phyloP scores from a whole-genome alignment of 768 basidiomycete genomes.

The button mushroom (Agaricus bisporus) region DNA sequence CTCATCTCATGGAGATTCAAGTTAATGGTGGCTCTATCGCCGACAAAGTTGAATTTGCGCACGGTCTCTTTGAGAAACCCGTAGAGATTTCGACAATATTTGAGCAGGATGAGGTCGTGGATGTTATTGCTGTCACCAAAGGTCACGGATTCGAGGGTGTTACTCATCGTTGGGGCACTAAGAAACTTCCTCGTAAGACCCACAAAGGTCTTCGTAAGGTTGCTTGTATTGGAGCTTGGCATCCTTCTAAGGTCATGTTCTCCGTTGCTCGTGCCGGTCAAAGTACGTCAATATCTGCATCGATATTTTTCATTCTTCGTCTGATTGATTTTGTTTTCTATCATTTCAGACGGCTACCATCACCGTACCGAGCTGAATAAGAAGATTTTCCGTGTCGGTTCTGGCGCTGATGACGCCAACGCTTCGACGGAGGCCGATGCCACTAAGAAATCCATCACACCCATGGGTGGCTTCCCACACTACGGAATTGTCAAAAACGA shows the following conservation, averaged over 20 bases:
- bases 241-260: slow-evolving; percentile 99
- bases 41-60: slow-evolving; percentile 96
- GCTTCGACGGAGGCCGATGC: slow-evolving; percentile 94
- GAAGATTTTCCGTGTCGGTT: slow-evolving; percentile 95
- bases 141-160: slow-evolving; percentile 99
- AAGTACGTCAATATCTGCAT: slow-evolving; percentile 50
- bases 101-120: slow-evolving; percentile 95
- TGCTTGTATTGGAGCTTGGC: slow-evolving; percentile 98
- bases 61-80: slow-evolving; percentile 94
- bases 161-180: slow-evolving; percentile 98
- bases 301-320: not conserved
- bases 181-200: slow-evolving; percentile 97
- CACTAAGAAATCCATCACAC: slow-evolving; percentile 90
- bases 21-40: slow-evolving; percentile 94
- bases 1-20: slow-evolving; percentile 99
- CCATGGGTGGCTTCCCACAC: slow-evolving; percentile 98
- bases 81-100: slow-evolving; percentile 82
- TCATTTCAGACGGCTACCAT: slow-evolving; percentile 77
- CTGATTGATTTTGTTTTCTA: not conserved
- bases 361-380: slow-evolving; percentile 98
- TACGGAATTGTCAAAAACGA: slow-evolving; percentile 99
- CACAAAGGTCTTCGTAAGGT: slow-evolving; percentile 99
- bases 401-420: slow-evolving; percentile 69
- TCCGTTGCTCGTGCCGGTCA: slow-evolving; percentile 99
- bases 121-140: slow-evolving; percentile 97